Percentiles rank a stretch among this genome's conserved stretches.
These are phyloP conservation scores for Exophiala mesophila DNA, from an alignment of 2,329 filamentous ascomycete genomes.

Conservation along the genomic window DNA sequence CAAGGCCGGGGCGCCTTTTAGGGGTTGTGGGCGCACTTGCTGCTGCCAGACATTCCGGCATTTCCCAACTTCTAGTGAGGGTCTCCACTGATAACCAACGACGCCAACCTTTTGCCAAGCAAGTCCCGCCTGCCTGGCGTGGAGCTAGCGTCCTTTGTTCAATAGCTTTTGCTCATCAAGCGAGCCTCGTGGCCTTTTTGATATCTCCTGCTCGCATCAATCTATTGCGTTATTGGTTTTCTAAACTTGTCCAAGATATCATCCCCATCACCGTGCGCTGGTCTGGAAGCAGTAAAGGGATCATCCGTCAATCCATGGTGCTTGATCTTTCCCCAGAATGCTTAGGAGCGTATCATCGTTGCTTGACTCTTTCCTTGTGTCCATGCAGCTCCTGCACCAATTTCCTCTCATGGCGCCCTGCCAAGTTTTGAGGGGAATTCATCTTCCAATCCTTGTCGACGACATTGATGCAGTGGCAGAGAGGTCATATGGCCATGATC, in stretches of 20 bases:
- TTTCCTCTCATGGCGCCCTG: no score
- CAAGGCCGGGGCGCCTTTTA: neutral
- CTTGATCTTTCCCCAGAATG: no score
- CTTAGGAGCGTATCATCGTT: no score
- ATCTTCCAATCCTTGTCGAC: neutral
- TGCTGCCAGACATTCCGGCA: neutral
- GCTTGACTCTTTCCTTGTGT: no score
- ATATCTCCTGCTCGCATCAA: neutral
- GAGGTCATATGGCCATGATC: no score
- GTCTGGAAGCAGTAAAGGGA: no score
- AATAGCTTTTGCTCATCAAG: neutral
- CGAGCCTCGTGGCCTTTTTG: neutral
- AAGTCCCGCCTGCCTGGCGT: no score
- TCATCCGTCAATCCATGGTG: no score
- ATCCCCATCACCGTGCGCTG: no score
- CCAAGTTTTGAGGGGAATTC: no score
- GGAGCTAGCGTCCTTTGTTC: neutral
- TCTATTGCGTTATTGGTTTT: neutral
- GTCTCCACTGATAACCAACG: neutral
- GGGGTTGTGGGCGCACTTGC: neutral
- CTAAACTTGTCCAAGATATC: no score
- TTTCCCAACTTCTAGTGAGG: neutral
- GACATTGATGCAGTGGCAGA: neutral
- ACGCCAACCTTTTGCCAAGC: neutral
- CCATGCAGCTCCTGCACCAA: no score